Evolutionary conservation across 352 stramenopile genomes (phyloP).

Genomic region (Phytophthora citrophthora): DNA sequence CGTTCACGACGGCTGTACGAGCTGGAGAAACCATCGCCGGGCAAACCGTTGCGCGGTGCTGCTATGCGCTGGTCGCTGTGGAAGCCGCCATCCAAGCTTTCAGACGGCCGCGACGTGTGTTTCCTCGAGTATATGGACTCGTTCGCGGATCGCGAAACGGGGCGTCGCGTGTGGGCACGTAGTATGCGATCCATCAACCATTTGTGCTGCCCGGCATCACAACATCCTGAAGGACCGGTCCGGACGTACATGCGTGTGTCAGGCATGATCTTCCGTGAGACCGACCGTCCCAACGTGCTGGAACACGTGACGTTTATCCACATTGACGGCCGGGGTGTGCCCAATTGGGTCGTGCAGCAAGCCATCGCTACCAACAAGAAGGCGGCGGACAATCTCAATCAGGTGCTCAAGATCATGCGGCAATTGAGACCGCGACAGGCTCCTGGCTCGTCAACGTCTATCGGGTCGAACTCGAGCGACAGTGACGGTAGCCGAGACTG

Average conservation of each 20-base stretch:
- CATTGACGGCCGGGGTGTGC: slow-evolving; percentile 49
- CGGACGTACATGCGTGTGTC: slow-evolving; percentile 62
- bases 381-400: slow-evolving; percentile 56
- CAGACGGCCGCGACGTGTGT: slow-evolving; percentile 60
- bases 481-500: slow-evolving; percentile 40
- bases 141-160: slow-evolving; percentile 65
- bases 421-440: slow-evolving; percentile 34
- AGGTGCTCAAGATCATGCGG: slow-evolving; percentile 71
- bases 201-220: slow-evolving; percentile 59
- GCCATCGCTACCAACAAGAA: slow-evolving; percentile 55
- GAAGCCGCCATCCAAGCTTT: slow-evolving; percentile 57
- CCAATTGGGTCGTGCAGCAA: slow-evolving; percentile 57
- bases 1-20: slow-evolving; percentile 60
- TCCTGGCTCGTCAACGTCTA: slow-evolving; percentile 16
- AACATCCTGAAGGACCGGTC: slow-evolving; percentile 59
- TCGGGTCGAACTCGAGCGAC: slow-evolving; percentile 17
- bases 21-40: slow-evolving; percentile 48
- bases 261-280: slow-evolving; percentile 70
- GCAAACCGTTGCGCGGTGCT: slow-evolving; percentile 49
- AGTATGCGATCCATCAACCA: slow-evolving; percentile 73
- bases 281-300: slow-evolving; percentile 54
- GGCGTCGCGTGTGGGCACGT: slow-evolving; percentile 68
- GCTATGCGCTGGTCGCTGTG: slow-evolving; percentile 67
- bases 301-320: slow-evolving; percentile 67
- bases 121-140: slow-evolving; percentile 74